These are phyloP conservation scores for Populus simonii DNA, from an alignment of 345 rosid genomes.

Conservation along the genomic window DNA sequence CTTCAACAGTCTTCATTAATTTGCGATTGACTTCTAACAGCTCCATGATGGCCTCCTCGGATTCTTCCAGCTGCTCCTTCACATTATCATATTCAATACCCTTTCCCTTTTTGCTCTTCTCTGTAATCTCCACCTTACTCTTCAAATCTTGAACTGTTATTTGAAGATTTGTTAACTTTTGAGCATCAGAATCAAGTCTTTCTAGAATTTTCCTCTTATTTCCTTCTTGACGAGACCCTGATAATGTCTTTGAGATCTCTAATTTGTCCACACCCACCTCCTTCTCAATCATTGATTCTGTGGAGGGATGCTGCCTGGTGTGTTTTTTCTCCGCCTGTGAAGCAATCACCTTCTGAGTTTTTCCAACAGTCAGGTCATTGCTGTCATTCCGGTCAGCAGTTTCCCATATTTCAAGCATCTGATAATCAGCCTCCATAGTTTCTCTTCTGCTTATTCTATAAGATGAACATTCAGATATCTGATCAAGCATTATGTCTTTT, in stretches of 20 bases:
- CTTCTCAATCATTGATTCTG: conserved; percentile 58
- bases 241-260: conserved; percentile 59
- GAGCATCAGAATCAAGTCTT: conserved; percentile 85
- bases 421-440: conserved; percentile 48
- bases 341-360: conserved; percentile 29
- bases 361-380: conserved; percentile 47
- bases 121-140: conserved; percentile 64
- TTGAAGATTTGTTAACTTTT: conserved; percentile 79
- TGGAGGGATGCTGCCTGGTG: conserved; percentile 40
- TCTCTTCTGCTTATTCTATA: conserved; percentile 71
- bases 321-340: conserved; percentile 31
- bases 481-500: conserved; percentile 93
- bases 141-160: conserved; percentile 73
- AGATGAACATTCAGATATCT: conserved; percentile 78
- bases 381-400: conserved; percentile 39
- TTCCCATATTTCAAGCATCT: conserved; percentile 58
- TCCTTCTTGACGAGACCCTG: conserved; percentile 54
- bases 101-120: conserved; percentile 57
- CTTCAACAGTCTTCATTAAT: conserved; percentile 51
- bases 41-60: conserved; percentile 60
- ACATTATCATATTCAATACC: conserved; percentile 59
- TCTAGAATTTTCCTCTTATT: conserved; percentile 70
- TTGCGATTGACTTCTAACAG: conserved; percentile 60
- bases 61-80: conserved; percentile 78
- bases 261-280: conserved; percentile 68